Base-by-base conservation (phyloP, 441 rosid genomes). In the Breynia disticha region DNA sequence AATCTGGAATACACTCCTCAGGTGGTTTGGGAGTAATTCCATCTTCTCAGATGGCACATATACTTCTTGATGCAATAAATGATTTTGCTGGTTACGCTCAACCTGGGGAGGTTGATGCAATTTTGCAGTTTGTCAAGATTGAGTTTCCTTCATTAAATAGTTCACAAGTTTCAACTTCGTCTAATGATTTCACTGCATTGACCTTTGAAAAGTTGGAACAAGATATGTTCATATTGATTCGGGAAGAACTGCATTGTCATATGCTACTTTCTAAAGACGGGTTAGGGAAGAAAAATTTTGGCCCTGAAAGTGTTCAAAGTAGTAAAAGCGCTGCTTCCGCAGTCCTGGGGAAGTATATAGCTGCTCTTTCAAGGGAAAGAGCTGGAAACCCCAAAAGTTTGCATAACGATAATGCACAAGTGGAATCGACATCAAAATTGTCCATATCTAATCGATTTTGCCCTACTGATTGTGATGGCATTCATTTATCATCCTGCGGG, bases 401-500 rank as follows among this genome's bases (percentile, higher is more conserved):
- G 59, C 64, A 21, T 60, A 52, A 38, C 53, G 76, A 69, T 46
- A 63, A 68, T 53, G 48, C 35, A 37, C 45, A 35, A 48, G 57
- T 41, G 54, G 83, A 67, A 52, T 73, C 74, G 56, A 56, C 66
- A 49, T 67, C 74, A 32, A 63, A 69, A 58, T 55, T 54, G 51
- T 55, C 59, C 12, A 53, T 69, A 67, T 75, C 63, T 73, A 84
- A 83, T 77, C 83, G 86, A 65, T 77, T 87, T 71, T 82, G 87
- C 59, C 95, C 87, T 17, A 70, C 61, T 32, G 94, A 79, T 66
- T 85, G 91, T 71, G 97, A 90, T 76, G 99, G 99, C 35, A 67
- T 94, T 67, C 68, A 76, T 79, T 79, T 90, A 58, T 90, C 91
- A 28, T 83, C 99, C 48, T 94, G 99, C 73, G 95, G 99, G 53